These are phyloP conservation scores for Psilocybe mexicana DNA, from an alignment of 1,284 basidiomycete species.

Conservation along the genomic window DNA sequence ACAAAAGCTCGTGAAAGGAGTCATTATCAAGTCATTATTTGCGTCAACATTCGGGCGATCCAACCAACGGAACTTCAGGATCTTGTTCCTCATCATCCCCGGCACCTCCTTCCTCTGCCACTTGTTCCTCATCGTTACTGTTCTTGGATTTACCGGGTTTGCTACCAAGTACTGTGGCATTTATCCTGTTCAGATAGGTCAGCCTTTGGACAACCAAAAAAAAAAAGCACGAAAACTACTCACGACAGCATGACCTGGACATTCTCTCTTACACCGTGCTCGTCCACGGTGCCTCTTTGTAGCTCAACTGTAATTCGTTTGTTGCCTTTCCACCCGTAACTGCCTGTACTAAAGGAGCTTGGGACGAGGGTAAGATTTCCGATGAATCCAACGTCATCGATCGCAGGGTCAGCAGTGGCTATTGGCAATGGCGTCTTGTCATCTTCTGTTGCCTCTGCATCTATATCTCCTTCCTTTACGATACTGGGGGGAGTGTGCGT, in stretches of 20 bases:
- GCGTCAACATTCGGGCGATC: too few species aligned
- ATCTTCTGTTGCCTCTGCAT: constrained; percentile 15
- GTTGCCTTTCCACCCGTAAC: constrained; percentile 80
- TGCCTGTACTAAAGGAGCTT: constrained; percentile 65
- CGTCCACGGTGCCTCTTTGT: constrained; percentile 42
- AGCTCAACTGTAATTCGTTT: constrained; percentile 69
- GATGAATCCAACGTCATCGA: constrained; percentile 61
- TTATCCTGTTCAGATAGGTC: constrained; percentile 48
- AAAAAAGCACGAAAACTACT: constrained; percentile 28
- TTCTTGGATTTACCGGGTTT: constrained; percentile 45
- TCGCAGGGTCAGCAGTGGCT: constrained; percentile 22
- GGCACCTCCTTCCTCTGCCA: constrained; percentile 20
- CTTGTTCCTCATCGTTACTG: constrained; percentile 30
- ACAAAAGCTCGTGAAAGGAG: too few species aligned
- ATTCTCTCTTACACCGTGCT: constrained; percentile 56
- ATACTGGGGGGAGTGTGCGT: constrained; percentile 65
- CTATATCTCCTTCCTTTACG: constrained; percentile 13
- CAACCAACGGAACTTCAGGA: constrained; percentile 4
- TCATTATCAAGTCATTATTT: too few species aligned
- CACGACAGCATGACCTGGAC: constrained; percentile 78
- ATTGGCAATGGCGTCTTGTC: constrained; percentile 16
- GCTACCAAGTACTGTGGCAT: constrained; percentile 76
- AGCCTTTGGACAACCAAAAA: background rate
- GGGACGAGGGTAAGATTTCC: constrained; percentile 59
- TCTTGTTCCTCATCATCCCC: constrained; percentile 10